A percentile compares a stretch with the other conserved stretches of the same genome.
Evolutionary conservation across 1,284 basidiomycete genomes (phyloP).

Genomic region (Termitomyces sp.): DNA sequence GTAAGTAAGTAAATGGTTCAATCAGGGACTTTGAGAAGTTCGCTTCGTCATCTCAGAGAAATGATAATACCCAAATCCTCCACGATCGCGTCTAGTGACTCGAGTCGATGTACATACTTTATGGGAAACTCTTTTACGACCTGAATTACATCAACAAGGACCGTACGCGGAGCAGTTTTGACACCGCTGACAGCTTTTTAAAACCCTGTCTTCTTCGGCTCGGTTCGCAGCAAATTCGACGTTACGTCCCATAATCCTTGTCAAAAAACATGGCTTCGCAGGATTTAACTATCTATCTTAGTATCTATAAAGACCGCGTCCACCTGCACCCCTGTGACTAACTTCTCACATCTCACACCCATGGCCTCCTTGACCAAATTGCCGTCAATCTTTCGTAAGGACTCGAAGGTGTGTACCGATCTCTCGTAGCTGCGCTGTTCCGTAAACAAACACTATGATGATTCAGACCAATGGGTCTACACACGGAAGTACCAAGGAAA

Average conservation of each 20-base stretch:
- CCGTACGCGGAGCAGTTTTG: neutral
- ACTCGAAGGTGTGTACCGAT: conserved; percentile 10
- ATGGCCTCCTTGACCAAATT: conserved; percentile 19
- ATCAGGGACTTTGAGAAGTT: too few relatives aligned
- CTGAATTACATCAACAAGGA: neutral
- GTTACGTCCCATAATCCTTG: neutral
- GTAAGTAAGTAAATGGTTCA: too few relatives aligned
- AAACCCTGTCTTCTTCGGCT: conserved; percentile 15
- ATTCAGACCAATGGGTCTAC: conserved; percentile 6
- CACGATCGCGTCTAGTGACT: too few relatives aligned
- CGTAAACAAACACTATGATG: neutral
- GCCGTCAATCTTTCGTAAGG: conserved; percentile 20
- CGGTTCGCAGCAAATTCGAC: conserved; percentile 4
- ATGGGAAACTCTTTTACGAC: too few relatives aligned
- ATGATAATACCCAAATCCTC: too few relatives aligned
- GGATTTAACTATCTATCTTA: neutral
- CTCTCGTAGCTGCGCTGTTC: neutral
- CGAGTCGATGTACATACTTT: too few relatives aligned
- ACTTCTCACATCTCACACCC: neutral
- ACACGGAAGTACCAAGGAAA: conserved; percentile 4
- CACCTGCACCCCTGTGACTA: neutral
- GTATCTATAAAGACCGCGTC: conserved; percentile 5
- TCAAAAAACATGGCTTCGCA: neutral
- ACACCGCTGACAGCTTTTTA: neutral
- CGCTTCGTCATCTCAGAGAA: too few relatives aligned